Evolutionary conservation across 768 basidiomycete genomes (phyloP).

Genomic region (Amanita rubescens): DNA sequence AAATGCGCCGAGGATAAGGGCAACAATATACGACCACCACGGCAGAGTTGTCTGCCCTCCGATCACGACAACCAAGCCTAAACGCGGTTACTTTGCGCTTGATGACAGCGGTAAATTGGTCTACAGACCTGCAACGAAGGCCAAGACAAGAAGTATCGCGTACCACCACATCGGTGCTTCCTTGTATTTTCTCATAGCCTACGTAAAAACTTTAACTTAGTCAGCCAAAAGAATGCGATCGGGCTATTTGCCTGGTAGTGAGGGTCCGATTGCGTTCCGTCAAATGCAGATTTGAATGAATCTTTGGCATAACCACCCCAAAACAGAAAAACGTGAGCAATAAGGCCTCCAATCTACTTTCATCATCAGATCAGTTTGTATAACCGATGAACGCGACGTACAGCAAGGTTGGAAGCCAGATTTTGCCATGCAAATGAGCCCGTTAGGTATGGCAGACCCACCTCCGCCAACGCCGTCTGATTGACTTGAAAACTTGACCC

Average conservation of each 20-base stretch:
- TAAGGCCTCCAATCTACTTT: constrained; percentile 47
- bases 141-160: constrained; percentile 33
- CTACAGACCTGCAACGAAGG: constrained; percentile 48
- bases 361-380: not conserved
- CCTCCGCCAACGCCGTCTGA: constrained; percentile 41
- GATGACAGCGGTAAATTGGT: not conserved
- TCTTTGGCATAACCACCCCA: constrained; percentile 45
- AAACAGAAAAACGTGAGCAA: constrained; percentile 50
- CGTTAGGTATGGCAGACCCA: constrained; percentile 42
- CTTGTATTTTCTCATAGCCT: constrained; percentile 52
- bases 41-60: constrained; percentile 56
- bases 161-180: constrained; percentile 64
- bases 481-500: constrained; percentile 44
- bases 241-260: constrained; percentile 38
- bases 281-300: constrained; percentile 42
- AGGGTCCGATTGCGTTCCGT: constrained; percentile 43
- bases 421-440: constrained; percentile 49
- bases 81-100: not conserved
- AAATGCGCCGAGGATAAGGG: constrained; percentile 43
- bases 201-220: not conserved
- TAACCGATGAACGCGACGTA: constrained; percentile 14
- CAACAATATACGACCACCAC: constrained; percentile 55
- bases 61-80: constrained; percentile 48
- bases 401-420: constrained; percentile 40
- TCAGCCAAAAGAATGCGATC: not conserved